Evolutionary conservation across 129 eudicot species (phyloP), one percentile per base, ranked within the genome.

Genomic region (Helichrysum umbraculigerum): DNA sequence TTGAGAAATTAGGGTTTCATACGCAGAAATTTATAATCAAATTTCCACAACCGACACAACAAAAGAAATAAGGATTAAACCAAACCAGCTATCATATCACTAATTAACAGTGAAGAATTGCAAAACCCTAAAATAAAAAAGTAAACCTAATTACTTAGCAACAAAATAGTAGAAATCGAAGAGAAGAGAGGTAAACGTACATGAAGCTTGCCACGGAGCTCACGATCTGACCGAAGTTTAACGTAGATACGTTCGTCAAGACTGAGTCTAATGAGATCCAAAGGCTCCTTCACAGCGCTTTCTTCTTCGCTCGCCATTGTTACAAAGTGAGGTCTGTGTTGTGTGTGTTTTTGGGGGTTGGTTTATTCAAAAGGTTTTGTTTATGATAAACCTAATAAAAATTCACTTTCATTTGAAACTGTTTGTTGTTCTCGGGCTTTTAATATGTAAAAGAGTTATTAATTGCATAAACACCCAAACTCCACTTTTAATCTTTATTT

Each of bases 151-250:
- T 47, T 14, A 14, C n/a, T 47, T 47, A 12, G 17, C 54, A 47
- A 44, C 16, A 44, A 44, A 44, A 44, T 39, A 16, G 3, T 35
- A 21, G 21, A 75, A 63, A 3, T 42, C 37, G 9, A 68, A 19
- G 19, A 54, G 70, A 68, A 76, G 29, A 78, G 56, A 50, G 42
- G 74, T 11, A 12, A 10, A 8, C 59, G 20, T 66, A 91, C 99
- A 72, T 95, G 99, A 63, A 95, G 99, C 66, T 89, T 95, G 83
- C 99, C 99, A 56, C 99, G 99, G 50, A 95, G 99, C 58, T 95
- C 99, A 29, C 99, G 94, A 74, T 95, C 99, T 17, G 92, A 88
- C 16, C 99, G 97, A 70, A 95, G 99, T 88, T 95, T 91, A 68
- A 95, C 99, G 81, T 95, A 91, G 83, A 95, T 91, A 44, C 97